phyloP scores from a whole-genome alignment of 2,329 filamentous ascomycete genomes.

The Magnaporthiopsis incrustans region DNA sequence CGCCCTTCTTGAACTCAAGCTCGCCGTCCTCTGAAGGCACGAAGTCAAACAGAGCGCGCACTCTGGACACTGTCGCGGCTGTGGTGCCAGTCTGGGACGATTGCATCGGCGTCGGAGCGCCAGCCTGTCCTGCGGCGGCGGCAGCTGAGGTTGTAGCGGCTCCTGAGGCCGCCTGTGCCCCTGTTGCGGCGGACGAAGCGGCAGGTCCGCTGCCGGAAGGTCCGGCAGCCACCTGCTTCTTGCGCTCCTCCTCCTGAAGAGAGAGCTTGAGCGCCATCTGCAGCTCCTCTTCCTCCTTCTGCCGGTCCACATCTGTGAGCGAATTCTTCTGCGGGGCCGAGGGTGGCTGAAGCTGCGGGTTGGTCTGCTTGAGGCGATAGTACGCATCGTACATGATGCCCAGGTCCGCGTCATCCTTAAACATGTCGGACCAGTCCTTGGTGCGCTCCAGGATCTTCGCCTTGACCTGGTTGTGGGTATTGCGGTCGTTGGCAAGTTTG shows the following conservation, averaged over 20 bases:
- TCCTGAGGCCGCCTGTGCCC: constrained; percentile 10
- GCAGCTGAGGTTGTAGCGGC: constrained; percentile 27
- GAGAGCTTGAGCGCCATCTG: constrained; percentile 93
- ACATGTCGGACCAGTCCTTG: constrained; percentile 95
- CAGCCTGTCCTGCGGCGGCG: constrained; percentile 23
- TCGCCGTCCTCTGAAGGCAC: constrained; percentile 89
- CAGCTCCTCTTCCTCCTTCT: constrained; percentile 94
- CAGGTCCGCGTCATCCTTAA: constrained; percentile 77
- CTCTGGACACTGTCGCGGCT: constrained; percentile 89
- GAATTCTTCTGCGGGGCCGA: constrained; percentile 90
- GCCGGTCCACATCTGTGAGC: constrained; percentile 81
- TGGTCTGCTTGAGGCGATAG: constrained; percentile 71
- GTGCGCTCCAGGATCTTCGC: constrained; percentile 94
- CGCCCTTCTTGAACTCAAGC: constrained; percentile 91
- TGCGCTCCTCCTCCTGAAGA: constrained; percentile 73
- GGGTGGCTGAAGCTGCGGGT: constrained; percentile 83
- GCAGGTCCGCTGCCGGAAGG: constrained; percentile 25
- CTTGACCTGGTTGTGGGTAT: constrained; percentile 94
- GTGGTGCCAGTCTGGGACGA: constrained; percentile 75
- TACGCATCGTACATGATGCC: constrained; percentile 98
- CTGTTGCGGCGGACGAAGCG: constrained; percentile 23
- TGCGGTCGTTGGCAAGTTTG: constrained; percentile 85
- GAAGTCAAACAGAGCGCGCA: constrained; percentile 91
- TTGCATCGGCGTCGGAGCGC: constrained; percentile 37
- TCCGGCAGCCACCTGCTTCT: constrained; percentile 37